These are phyloP conservation scores for Coleophoma crateriformis DNA, from an alignment of 2,329 filamentous ascomycete species.

Conservation along the genomic window DNA sequence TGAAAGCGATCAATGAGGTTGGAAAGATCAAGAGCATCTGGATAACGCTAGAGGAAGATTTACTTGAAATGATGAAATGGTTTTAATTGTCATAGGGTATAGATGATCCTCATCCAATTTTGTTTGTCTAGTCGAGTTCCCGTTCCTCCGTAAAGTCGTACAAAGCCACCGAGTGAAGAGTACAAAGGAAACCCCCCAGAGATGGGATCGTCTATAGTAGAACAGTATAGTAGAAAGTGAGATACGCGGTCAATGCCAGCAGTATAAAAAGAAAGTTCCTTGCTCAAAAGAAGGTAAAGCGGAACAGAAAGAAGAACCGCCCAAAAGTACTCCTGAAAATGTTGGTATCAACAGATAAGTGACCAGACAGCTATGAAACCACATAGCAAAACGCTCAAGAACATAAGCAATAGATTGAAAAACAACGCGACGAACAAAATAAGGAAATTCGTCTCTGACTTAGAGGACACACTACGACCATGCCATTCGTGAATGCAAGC, in stretches of 20 bases:
- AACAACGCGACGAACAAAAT: neutral
- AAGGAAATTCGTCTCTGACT: neutral
- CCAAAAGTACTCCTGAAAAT: slow-evolving; percentile 13
- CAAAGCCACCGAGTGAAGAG: too few species aligned
- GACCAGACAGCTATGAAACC: slow-evolving; percentile 1
- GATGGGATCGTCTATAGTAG: neutral
- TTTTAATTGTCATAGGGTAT: too few species aligned
- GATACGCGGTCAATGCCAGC: neutral
- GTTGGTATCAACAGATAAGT: slow-evolving; percentile 15
- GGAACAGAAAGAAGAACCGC: neutral
- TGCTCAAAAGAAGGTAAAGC: neutral
- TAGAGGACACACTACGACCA: too few species aligned
- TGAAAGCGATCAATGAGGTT: neutral
- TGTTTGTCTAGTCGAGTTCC: too few species aligned
- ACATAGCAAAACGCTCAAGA: neutral
- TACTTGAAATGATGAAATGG: neutral
- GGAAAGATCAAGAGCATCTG: neutral
- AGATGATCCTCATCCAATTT: too few species aligned
- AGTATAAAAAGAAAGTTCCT: neutral
- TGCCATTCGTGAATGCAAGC: too few species aligned
- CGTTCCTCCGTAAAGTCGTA: too few species aligned
- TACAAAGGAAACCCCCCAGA: too few species aligned
- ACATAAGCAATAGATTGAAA: neutral
- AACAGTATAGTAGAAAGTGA: neutral
- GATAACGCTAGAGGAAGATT: too few species aligned